phyloP scores from a whole-genome alignment of 257 asterid species.

The Petunia secreta region DNA sequence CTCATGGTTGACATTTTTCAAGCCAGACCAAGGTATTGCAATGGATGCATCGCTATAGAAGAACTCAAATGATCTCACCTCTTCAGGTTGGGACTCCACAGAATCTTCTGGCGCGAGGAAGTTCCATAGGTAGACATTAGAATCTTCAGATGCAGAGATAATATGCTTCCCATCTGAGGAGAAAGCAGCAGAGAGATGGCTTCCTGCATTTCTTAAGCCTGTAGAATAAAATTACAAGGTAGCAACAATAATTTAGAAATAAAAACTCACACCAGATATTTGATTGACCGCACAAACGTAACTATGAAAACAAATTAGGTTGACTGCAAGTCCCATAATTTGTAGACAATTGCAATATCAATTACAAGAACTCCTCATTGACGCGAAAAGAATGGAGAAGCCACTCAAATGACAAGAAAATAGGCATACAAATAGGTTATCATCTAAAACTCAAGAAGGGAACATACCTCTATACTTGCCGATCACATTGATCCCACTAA shows the following conservation, averaged over 20 bases:
- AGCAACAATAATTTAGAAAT: conserved; percentile 9
- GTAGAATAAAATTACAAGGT: conserved; percentile 14
- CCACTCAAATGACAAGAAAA: not conserved
- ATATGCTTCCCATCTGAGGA: conserved; percentile 75
- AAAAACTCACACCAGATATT: not conserved
- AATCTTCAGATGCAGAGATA: conserved; percentile 79
- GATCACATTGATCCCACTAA: conserved; percentile 60
- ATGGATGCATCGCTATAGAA: conserved; percentile 71
- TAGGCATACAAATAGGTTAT: not conserved
- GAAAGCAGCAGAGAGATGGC: conserved; percentile 66
- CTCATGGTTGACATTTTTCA: conserved; percentile 35
- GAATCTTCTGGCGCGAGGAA: conserved; percentile 34
- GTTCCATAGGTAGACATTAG: conserved; percentile 77
- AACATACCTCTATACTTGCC: conserved; percentile 70
- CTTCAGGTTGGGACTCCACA: conserved; percentile 46
- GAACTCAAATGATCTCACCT: conserved; percentile 58
- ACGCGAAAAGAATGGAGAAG: conserved; percentile 3
- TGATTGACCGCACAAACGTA: not conserved
- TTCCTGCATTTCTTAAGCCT: conserved; percentile 73
- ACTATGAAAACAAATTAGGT: not conserved
- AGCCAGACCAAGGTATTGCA: conserved; percentile 89
- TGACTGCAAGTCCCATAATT: not conserved
- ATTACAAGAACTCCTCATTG: not conserved
- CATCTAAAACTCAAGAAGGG: conserved; percentile 17
- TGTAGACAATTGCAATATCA: not conserved